Percentiles rank a stretch among this genome's conserved stretches.
These are phyloP conservation scores for Zymoseptoria tritici DNA, from an alignment of 2,329 filamentous ascomycete species.

Conservation along the genomic window DNA sequence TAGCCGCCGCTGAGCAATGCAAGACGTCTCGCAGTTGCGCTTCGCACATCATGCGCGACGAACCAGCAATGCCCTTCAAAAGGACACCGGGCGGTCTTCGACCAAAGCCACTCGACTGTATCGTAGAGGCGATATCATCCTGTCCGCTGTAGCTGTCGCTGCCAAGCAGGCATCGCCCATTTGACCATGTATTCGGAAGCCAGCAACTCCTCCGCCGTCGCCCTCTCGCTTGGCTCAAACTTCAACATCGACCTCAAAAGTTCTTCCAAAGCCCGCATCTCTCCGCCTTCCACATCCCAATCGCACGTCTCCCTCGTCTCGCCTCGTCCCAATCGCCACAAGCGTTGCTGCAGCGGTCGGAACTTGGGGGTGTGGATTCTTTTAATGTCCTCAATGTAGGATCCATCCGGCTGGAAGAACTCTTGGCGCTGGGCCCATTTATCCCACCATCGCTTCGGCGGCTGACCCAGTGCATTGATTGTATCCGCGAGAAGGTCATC, in stretches of 20 bases:
- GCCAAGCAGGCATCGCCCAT: neutral
- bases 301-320: neutral
- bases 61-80: too few relatives aligned
- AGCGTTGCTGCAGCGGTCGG: neutral
- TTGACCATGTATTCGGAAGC: neutral
- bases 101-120: too few relatives aligned
- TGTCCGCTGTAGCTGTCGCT: neutral
- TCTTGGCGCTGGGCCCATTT: neutral
- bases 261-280: neutral
- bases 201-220: neutral
- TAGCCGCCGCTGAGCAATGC: too few relatives aligned
- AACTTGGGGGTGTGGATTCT: too few relatives aligned
- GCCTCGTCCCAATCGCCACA: neutral
- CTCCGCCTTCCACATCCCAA: neutral
- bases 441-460: neutral
- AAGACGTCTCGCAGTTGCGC: too few relatives aligned
- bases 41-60: too few relatives aligned
- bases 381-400: neutral
- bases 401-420: neutral
- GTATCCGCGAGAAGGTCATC: neutral
- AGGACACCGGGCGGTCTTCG: too few relatives aligned
- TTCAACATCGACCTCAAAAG: neutral
- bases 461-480: neutral
- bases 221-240: neutral
- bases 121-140: neutral